Conservation (phyloP, 306 rosid genomes). For the Sesbania bispinosa region DNA sequence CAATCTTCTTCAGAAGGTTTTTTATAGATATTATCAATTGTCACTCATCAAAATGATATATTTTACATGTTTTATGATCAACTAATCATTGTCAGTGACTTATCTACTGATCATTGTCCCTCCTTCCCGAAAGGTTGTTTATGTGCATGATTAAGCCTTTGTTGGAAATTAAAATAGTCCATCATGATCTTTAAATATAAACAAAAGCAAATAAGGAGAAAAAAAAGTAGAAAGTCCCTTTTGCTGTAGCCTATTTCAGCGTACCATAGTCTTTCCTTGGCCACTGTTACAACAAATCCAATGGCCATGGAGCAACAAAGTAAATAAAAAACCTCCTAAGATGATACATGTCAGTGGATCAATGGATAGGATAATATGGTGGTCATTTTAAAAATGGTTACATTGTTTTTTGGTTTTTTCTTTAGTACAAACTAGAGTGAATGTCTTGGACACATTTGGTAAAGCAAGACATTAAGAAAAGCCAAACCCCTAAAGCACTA, state of each 20-base stretch:
- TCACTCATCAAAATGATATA: neutral
- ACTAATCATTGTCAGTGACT: neutral
- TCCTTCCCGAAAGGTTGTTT: neutral
- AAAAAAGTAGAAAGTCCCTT: neutral
- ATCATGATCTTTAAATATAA: neutral
- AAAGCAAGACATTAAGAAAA: slow-evolving; percentile 23
- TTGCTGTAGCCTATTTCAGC: neutral
- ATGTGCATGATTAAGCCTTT: neutral
- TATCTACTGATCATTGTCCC: too few relatives aligned
- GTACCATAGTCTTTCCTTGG: neutral
- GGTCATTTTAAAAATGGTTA: neutral
- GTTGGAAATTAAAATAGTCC: neutral
- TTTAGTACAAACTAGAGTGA: neutral
- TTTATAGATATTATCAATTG: neutral
- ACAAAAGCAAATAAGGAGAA: neutral
- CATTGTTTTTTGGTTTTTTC: neutral
- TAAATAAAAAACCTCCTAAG: neutral
- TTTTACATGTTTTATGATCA: neutral
- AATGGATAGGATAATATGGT: neutral
- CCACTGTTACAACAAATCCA: neutral
- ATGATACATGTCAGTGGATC: neutral
- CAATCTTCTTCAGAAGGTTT: neutral
- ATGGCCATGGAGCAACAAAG: neutral
- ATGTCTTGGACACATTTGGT: slow-evolving; percentile 19
- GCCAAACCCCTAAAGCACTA: slow-evolving; percentile 25